phyloP scores from a whole-genome alignment of 306 rosid genomes.

The Sindora glabra region DNA sequence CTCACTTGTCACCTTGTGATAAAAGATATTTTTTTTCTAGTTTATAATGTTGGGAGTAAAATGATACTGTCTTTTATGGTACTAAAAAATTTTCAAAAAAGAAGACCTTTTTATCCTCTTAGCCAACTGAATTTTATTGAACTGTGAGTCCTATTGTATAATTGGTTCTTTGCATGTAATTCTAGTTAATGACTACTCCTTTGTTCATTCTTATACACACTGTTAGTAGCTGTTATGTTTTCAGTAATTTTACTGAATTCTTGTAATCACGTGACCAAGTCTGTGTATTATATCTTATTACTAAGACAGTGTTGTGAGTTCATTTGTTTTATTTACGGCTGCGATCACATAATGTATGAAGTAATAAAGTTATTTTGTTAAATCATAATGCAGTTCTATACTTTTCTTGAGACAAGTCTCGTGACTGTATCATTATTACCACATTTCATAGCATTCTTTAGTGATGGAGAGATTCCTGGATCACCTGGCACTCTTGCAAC shows the following conservation, averaged over 20 bases:
- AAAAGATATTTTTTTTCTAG: no score
- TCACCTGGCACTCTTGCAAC: conserved; percentile 96
- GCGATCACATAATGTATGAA: not conserved
- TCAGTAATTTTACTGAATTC: not conserved
- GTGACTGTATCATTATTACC: conserved; percentile 87
- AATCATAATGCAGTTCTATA: conserved; percentile 73
- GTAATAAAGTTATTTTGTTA: conserved; percentile 9
- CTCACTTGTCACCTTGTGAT: no score
- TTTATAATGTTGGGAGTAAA: no score
- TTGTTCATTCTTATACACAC: no score
- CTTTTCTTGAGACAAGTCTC: conserved; percentile 88
- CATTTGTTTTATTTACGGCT: conserved; percentile 5
- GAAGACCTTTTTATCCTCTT: no score
- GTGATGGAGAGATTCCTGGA: conserved; percentile 93
- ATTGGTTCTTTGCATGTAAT: no score
- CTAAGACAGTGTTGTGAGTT: not conserved
- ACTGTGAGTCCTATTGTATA: no score
- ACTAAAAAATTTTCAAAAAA: no score
- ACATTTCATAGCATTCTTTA: conserved; percentile 79
- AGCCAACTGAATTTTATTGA: no score
- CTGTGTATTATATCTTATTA: not conserved
- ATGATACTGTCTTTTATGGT: no score
- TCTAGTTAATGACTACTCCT: no score
- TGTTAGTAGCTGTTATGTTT: not conserved
- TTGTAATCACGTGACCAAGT: not conserved